Conservation (phyloP, 192 early-diverging fungal genomes). For the Coemansia sp. region DNA sequence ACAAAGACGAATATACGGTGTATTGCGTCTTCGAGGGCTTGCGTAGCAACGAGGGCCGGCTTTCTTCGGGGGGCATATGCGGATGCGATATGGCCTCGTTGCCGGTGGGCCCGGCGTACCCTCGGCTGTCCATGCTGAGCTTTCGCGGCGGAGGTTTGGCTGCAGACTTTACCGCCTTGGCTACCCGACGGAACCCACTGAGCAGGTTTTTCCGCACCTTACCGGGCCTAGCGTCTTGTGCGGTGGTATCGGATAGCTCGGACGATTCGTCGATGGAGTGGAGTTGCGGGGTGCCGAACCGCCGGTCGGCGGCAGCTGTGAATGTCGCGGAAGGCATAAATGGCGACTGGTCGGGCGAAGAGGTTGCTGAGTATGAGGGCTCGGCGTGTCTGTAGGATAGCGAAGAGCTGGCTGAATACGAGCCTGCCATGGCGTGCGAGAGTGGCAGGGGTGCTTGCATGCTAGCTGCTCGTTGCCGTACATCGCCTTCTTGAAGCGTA, state of each 20-base stretch:
- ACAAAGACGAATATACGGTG: background rate
- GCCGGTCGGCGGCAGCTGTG: background rate
- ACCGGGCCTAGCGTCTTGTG: constrained; percentile 3
- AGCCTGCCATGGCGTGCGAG: background rate
- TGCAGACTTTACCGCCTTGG: constrained; percentile 44
- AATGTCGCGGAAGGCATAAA: background rate
- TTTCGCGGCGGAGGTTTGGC: constrained; percentile 5
- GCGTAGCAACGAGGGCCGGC: background rate
- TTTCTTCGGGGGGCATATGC: constrained; percentile 7
- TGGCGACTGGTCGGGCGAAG: background rate
- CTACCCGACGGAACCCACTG: constrained; percentile 40
- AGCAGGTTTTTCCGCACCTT: constrained; percentile 34
- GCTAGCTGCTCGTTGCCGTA: constrained; percentile 4
- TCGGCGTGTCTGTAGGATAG: background rate
- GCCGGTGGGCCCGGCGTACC: background rate
- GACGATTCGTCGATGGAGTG: constrained; percentile 29
- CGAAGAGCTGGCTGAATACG: background rate
- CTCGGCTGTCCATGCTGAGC: background rate
- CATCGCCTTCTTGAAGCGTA: constrained; percentile 20
- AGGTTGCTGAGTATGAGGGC: too few species aligned
- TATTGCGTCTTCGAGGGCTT: background rate
- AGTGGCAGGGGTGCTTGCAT: background rate
- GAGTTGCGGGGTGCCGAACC: constrained; percentile 6
- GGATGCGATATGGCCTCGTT: constrained; percentile 6
- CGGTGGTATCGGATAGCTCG: constrained; percentile 7